Base-by-base conservation (phyloP, 352 stramenopile genomes). In the Pythium pyrilobum region DNA sequence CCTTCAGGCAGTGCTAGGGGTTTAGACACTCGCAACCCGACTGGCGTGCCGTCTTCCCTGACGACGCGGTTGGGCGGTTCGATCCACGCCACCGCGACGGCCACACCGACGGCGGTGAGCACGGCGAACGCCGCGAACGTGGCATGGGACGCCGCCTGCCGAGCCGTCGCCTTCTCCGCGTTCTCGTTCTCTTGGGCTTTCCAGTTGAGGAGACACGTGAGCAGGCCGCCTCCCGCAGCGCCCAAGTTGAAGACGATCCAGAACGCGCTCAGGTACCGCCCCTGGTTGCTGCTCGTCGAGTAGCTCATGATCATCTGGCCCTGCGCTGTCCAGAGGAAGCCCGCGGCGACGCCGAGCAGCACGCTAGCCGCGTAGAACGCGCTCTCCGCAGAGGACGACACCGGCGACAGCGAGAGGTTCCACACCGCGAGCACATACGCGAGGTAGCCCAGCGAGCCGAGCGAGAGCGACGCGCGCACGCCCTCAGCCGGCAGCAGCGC, bases 201-300 rank as follows among this genome's bases (percentile, higher is more conserved):
- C 42, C 57, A 74, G 50, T 79, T 82, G 43, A 77, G 73, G 8
- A 65, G 32, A 39, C 91, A 92, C 28, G 63, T 72, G 15, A 93
- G 46, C 11, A 81, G 29, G 5, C 85, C 83, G n/a, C 85, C 85
- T 2, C 68, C 54, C 2, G 83, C 62, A 2, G 72, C 74, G 10
- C 71, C 80, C 25, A 87, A 65, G 57, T 96, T 89, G 62, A 96
- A 96, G 38, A 94, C 75, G 40, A 77, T 58, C 85, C 83, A 94
- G 59, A 96, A 94, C 9, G 69, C 46, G 16, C 69, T 69, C 52
- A 95, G 67, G 38, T 85, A 78, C 28, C 34, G 50, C 9, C 85
- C 82, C 41, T 71, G 74, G 44, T 56, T 80, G 41, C 52, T 47
- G 8, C 41, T 39, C 8, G 59, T 75, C 28, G 77, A 36, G 67